Conservation (phyloP, 1,284 basidiomycete species). For the Sanghuangporus baumii region DNA sequence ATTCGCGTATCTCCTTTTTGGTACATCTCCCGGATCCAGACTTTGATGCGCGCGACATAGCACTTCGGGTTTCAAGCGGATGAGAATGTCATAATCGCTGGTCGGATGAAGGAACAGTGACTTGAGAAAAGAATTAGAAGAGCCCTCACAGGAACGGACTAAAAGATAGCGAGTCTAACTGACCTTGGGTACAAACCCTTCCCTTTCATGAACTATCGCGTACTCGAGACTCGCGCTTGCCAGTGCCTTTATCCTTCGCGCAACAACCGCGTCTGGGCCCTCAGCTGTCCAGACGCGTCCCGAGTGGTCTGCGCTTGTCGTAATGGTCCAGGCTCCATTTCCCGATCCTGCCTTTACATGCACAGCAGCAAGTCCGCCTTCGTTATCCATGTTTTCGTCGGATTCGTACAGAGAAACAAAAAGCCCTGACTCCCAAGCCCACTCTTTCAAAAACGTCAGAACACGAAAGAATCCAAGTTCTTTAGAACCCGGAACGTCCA, state of each 20-base stretch:
- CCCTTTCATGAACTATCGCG: slow-evolving; percentile 42
- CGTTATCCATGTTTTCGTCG: slow-evolving; percentile 19
- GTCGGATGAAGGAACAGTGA: slow-evolving; percentile 80
- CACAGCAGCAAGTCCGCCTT: slow-evolving; percentile 23
- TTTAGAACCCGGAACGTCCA: slow-evolving; percentile 51
- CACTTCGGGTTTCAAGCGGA: slow-evolving; percentile 63
- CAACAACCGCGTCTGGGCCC: slow-evolving; percentile 64
- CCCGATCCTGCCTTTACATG: slow-evolving; percentile 29
- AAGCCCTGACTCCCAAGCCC: slow-evolving; percentile 76
- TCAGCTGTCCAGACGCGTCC: slow-evolving; percentile 74
- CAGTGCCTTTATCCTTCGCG: slow-evolving; percentile 61
- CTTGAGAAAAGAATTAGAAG: slow-evolving; percentile 32
- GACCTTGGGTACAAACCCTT: slow-evolving; percentile 49
- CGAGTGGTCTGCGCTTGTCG: slow-evolving; percentile 73
- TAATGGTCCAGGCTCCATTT: slow-evolving; percentile 72
- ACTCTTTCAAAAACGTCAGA: slow-evolving; percentile 71
- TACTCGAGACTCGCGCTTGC: slow-evolving; percentile 66
- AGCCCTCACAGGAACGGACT: not conserved
- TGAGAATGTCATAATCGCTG: slow-evolving; percentile 81
- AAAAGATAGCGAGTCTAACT: slow-evolving; percentile 14
- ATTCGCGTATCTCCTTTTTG: slow-evolving; percentile 44
- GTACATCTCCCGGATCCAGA: slow-evolving; percentile 41
- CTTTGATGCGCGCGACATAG: slow-evolving; percentile 75
- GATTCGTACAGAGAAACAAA: slow-evolving; percentile 54
- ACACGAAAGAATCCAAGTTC: slow-evolving; percentile 81